A percentile compares a stretch with the other conserved stretches of the same genome.
Evolutionary conservation across 2,329 filamentous ascomycete species (phyloP).

Genomic region (Ophiocordyceps camponoti-floridani): DNA sequence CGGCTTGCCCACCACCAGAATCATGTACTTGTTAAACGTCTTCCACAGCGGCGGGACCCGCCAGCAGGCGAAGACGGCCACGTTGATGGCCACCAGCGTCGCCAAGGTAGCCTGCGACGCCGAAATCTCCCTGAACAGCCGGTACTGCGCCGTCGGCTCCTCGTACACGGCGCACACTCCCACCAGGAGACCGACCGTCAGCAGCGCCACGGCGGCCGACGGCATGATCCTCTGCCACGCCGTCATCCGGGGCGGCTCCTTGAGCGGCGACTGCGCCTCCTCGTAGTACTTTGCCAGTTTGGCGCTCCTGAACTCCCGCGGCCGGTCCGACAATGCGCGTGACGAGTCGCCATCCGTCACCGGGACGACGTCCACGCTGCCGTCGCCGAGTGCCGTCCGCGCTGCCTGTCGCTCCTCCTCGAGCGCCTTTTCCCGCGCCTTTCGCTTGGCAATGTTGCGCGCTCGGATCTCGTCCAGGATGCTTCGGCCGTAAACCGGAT

Average conservation of each 20-base stretch:
- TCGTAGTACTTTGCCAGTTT: constrained; percentile 20
- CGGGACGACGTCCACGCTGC: constrained; percentile 24
- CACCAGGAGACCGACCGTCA: constrained; percentile 24
- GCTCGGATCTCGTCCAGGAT: constrained; percentile 38
- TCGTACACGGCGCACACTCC: constrained; percentile 31
- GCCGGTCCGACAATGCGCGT: constrained; percentile 8
- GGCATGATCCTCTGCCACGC: constrained; percentile 36
- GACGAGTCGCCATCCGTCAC: neutral
- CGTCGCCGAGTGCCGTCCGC: constrained; percentile 19
- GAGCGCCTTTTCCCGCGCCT: constrained; percentile 25
- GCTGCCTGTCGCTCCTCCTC: constrained; percentile 21
- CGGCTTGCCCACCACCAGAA: constrained; percentile 46
- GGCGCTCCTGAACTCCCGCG: constrained; percentile 20
- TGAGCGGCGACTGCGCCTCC: constrained; percentile 29
- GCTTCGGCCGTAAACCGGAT: constrained; percentile 39
- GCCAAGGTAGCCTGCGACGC: constrained; percentile 47
- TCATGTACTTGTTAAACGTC: constrained; percentile 49
- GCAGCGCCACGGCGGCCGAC: constrained; percentile 26
- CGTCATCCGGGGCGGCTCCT: constrained; percentile 31
- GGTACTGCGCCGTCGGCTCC: constrained; percentile 29
- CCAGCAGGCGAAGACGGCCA: constrained; percentile 39
- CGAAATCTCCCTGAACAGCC: constrained; percentile 42
- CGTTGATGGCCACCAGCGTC: constrained; percentile 41
- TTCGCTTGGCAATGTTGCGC: constrained; percentile 28
- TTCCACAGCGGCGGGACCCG: constrained; percentile 46